Evolutionary conservation across 208 protist species (phyloP), one percentile per base, ranked within the genome.

Genomic region (Sergeia podlipaevii): DNA sequence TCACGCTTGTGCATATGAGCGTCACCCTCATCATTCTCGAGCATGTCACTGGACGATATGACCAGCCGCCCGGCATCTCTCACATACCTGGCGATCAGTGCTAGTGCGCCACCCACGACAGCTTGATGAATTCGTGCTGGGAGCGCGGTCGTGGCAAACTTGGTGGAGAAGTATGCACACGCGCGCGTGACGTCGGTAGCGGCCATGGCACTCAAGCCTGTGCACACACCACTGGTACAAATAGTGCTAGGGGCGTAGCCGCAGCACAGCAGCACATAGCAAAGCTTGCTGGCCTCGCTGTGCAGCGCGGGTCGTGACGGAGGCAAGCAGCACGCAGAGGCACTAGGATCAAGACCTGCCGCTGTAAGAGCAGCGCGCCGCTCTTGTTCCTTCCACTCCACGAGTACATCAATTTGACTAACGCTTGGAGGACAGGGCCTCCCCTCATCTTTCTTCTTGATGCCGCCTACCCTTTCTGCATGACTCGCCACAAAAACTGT

Each of bases 171-270:
- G 33, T 79, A 37, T 8, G 62, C 64, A 13, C 69, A 60, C 4
- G 68, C 57, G 20, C 46, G 39, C 17, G 74, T 54, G 1, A 81
- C 34, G 30, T 87, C 79, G 24, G 81, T 42, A 4, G 70, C 54
- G 45, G 87, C 85, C 30, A 76, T 21, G 1, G 69, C 66, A 6
- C 57, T 51, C 17, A 84, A 45, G 29, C 71, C 51, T 30, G 80
- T 61, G 55, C 79, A 89, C 0, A 93, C 59, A 8, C 70, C 61
- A 58, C 81, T 88, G 41, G 64, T 60, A 13, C 87, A 49, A 1
- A 93, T 60, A n/a, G 69, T 46, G 7, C 65, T 59, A 0, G 85
- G 61, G 1, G 70, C 49, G 47, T 77, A 85, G 47, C 85, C 85
- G 15, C 48, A 51, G 42, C 67, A 76, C 51, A 93, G 55, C 48